phyloP scores from a whole-genome alignment of 2,329 filamentous ascomycete genomes.

The Didymellaceae sp. region DNA sequence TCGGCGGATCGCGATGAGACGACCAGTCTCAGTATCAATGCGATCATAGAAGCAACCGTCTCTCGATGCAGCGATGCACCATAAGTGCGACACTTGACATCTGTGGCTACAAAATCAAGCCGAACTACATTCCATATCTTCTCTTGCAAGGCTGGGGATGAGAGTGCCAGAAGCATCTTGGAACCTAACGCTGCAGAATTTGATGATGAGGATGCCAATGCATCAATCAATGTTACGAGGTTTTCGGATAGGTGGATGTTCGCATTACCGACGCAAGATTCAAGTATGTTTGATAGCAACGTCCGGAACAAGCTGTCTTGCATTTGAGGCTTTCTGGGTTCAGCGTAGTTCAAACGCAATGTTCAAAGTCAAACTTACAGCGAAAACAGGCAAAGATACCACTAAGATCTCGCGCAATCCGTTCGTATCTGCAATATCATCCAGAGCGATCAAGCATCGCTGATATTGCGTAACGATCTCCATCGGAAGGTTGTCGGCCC shows the following conservation, averaged over 20 bases:
- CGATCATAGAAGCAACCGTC: conserved; percentile 32
- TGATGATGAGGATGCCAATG: conserved; percentile 21
- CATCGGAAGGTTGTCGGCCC: conserved; percentile 22
- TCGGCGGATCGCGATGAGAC: conserved; percentile 27
- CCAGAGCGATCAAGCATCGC: conserved; percentile 17
- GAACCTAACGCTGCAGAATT: conserved; percentile 23
- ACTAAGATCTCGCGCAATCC: conserved; percentile 27
- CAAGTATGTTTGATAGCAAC: conserved; percentile 25
- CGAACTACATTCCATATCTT: conserved; percentile 29
- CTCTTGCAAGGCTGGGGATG: conserved; percentile 31
- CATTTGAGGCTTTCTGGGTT: conserved; percentile 27
- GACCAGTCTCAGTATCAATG: conserved; percentile 37
- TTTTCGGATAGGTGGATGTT: conserved; percentile 17
- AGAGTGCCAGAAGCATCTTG: conserved; percentile 34
- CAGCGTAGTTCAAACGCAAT: conserved; percentile 1
- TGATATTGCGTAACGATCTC: conserved; percentile 34
- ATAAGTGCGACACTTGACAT: conserved; percentile 23
- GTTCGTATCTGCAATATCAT: conserved; percentile 17
- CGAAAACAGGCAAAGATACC: conserved; percentile 35
- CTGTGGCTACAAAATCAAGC: neutral
- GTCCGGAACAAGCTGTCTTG: conserved; percentile 20
- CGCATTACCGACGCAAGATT: conserved; percentile 17
- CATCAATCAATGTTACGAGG: conserved; percentile 24
- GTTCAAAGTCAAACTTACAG: conserved; percentile 25
- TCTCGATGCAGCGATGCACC: conserved; percentile 19